Base-by-base conservation (phyloP, 2,329 filamentous ascomycete genomes). In the Chaetoscypha palmicola region DNA sequence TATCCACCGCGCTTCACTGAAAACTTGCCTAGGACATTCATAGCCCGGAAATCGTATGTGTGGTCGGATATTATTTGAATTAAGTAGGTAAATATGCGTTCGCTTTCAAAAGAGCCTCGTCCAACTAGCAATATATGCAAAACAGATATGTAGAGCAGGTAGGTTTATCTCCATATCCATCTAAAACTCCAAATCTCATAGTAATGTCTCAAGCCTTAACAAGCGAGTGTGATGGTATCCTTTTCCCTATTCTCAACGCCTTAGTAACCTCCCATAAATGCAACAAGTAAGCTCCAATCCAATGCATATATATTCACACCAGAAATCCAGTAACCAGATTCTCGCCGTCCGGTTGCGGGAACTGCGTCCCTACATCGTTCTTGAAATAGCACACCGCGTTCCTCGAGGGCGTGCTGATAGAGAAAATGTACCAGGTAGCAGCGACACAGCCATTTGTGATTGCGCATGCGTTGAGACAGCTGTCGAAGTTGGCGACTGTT, bases 371-470 rank as follows among this genome's bases (percentile, higher is more conserved):
- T 10, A 36, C 12, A 9, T 21, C 31, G n/a, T 39, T 51, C 32
- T 56, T 56, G 19, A 56, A 46, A 35, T 47, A 56, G 31, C 54
- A 56, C 7, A 46, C 38, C 10, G 45, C 52, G 26, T 56, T 56
- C 12, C 44, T 45, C 16, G 26, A 19, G 4, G 54, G 52, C 4
- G 24, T 33, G 1, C 31, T 34, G 1, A 47, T 36, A 3, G 49
- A 52, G 26, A 55, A 55, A n/a, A 54, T 49, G 17, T 54, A 46
- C 54, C 52, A 56, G 10, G 47, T 50, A 2, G 51, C 52, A 11
- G 49, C 54, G 9, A 52, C 39, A 32, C 52, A 56, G 5, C 49
- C 48, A 22, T 30, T 30, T 3, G 36, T 20, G 3, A 11, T 38
- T 17, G 52, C 52, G 41, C 54, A 56, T 3, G 42, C 20, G 21